These are phyloP conservation scores for Penicillium rolfsii DNA, from an alignment of 2,329 filamentous ascomycete species.

Conservation along the genomic window DNA sequence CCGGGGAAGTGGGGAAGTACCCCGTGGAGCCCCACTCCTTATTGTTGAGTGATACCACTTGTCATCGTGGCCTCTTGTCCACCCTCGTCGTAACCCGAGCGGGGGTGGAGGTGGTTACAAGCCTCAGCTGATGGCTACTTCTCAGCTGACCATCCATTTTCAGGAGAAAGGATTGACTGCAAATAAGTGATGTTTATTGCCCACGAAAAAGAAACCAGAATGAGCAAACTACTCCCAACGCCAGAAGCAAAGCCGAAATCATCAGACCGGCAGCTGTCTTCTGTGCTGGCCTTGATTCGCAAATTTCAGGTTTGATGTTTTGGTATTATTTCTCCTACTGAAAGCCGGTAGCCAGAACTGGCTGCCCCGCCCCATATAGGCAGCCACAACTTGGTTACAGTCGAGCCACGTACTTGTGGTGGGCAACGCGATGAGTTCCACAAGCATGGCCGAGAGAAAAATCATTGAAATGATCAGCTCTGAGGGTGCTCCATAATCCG, in stretches of 20 bases:
- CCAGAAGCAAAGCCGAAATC: not conserved
- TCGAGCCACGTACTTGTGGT: not conserved
- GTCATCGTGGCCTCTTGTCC: not conserved
- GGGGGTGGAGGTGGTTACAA: not conserved
- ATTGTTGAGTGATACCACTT: not conserved
- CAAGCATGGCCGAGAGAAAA: not conserved
- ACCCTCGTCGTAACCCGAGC: not conserved
- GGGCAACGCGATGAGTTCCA: not conserved
- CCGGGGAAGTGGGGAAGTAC: not conserved
- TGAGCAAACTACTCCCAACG: not conserved
- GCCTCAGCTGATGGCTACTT: not conserved
- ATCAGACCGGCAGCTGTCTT: not conserved
- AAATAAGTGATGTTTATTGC: not conserved
- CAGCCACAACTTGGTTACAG: not conserved
- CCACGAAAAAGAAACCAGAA: not conserved
- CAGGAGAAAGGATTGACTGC: not conserved
- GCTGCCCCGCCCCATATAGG: not conserved
- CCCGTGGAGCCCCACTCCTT: not conserved
- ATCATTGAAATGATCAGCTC: not conserved
- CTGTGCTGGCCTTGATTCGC: not conserved
- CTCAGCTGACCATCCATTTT: not conserved
- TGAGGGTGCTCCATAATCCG: conserved; percentile 31
- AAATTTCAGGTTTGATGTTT: not conserved
- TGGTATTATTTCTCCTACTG: not conserved
- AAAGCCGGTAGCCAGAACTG: not conserved